phyloP scores from a whole-genome alignment of 176 grass and related monocot genomes.

The Carex cristatella region DNA sequence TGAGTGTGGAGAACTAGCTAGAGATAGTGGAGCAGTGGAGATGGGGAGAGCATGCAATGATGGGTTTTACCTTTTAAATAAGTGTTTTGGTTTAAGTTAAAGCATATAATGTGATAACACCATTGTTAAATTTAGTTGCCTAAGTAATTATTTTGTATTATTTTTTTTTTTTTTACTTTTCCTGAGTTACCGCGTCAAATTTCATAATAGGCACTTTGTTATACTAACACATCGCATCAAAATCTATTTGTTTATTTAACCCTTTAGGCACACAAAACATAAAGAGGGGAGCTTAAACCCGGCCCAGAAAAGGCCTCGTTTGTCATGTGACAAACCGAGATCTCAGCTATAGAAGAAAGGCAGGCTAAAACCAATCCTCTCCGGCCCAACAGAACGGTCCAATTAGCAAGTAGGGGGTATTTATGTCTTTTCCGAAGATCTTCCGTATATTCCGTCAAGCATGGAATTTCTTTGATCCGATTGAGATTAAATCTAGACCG shows the following conservation, averaged over 20 bases:
- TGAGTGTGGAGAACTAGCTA: slow-evolving; percentile 1
- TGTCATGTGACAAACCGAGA: no score
- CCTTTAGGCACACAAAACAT: neutral
- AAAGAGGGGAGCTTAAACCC: neutral
- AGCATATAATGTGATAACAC: neutral
- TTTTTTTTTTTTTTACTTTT: neutral
- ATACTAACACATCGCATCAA: neutral
- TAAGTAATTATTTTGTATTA: neutral
- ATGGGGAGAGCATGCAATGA: neutral
- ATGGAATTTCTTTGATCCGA: no score
- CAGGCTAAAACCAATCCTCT: no score
- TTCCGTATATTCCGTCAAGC: no score
- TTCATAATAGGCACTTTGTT: neutral
- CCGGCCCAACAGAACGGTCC: no score
- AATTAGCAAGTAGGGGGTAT: no score
- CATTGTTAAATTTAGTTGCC: neutral
- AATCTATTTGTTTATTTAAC: neutral
- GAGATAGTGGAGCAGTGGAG: slow-evolving; percentile 1
- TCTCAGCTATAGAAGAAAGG: no score
- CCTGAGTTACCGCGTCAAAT: neutral
- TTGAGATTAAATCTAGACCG: no score
- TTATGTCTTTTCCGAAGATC: no score
- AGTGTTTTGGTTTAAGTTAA: slow-evolving; percentile 5
- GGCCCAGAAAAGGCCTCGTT: no score
- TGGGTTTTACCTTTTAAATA: slow-evolving; percentile 14